Evolutionary conservation across 2,329 filamentous ascomycete species (phyloP), one percentile per base, ranked within the genome.

Genomic region (Waltergamsia citrina): DNA sequence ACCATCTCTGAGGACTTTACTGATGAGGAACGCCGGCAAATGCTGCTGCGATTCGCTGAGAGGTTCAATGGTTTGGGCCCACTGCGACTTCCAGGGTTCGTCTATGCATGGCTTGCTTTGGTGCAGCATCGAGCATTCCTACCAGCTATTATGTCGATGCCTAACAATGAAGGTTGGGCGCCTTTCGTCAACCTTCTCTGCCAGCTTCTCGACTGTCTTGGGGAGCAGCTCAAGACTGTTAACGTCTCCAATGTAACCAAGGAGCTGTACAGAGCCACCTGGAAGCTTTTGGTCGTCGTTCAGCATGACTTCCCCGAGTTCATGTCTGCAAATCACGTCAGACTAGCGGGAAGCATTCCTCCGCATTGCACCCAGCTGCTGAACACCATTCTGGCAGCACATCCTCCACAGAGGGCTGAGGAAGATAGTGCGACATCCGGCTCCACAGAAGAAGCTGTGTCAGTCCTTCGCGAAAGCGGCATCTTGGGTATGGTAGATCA

Each of bases 241-340:
- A 78, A 78, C 38, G 70, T 86, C 12, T 69, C 78, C 4, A 67
- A 75, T 22, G 70, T 84, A 33, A 76, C 80, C 22, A 88, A 85
- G 53, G 85, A 90, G 35, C 75, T 94, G 40, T 95, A 94, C 55
- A 80, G 85, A 40, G 86, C 81, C 7, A 76, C 84, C 2, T 64
- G 94, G 31, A 87, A 93, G 50, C 74, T 95, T 39, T 63, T 96
- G 35, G 65, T 94, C 22, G 73, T 94, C 34, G 65, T 98, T 34
- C 85, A 94, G 45, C 92, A 96, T 51, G 92, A 98, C 55, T 96
- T 86, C 57, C 84, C 90, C 0, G 87, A 95, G 37, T 98, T 94
- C 56, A 63, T 98, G 27, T 82, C 85, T 6, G 85, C 88, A 46
- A 86, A 94, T 54, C 85, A 94, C 51, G 77, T 85, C 44, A 75